Percentiles rank a stretch among this genome's conserved stretches.
Evolutionary conservation across 768 basidiomycete genomes (phyloP).

Genomic region (Auricularia cornea): DNA sequence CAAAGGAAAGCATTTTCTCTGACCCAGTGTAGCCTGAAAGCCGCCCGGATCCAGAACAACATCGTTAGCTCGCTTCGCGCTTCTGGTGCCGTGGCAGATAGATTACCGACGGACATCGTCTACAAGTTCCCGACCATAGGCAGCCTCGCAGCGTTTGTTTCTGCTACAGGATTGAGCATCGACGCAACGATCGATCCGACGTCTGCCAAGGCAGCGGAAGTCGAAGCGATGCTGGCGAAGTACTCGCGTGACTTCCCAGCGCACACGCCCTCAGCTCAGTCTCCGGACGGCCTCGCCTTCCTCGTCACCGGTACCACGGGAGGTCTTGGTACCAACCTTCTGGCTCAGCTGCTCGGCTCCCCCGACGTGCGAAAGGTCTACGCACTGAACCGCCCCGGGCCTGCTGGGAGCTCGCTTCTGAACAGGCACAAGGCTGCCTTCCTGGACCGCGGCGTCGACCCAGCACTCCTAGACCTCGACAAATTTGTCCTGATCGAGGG

Average conservation of each 20-base stretch:
- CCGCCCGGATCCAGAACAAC: slow-evolving; percentile 28
- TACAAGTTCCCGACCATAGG: slow-evolving; percentile 34
- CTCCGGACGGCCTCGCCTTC: not conserved
- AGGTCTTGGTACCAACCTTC: not conserved
- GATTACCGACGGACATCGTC: slow-evolving; percentile 25
- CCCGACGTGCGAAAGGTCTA: not conserved
- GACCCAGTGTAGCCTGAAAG: too few relatives aligned
- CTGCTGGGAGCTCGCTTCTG: not conserved
- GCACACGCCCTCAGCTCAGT: not conserved
- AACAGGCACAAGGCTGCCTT: not conserved
- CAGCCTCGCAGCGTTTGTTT: slow-evolving; percentile 18
- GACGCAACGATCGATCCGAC: slow-evolving; percentile 2
- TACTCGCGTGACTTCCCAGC: slow-evolving; percentile 21
- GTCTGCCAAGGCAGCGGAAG: slow-evolving; percentile 11
- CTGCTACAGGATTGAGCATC: slow-evolving; percentile 12
- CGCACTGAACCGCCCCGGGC: not conserved
- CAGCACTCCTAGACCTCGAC: not conserved
- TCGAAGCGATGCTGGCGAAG: slow-evolving; percentile 34
- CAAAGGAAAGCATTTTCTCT: too few relatives aligned
- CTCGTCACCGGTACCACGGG: not conserved
- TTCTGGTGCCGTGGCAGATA: not conserved
- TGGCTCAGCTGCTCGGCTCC: not conserved
- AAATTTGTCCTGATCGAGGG: slow-evolving; percentile 11
- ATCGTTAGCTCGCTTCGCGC: slow-evolving; percentile 16
- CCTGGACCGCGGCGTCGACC: not conserved